Evolutionary conservation across 495 filamentous ascomycete species (phyloP).

Genomic region (Hyaloscypha bicolor): DNA sequence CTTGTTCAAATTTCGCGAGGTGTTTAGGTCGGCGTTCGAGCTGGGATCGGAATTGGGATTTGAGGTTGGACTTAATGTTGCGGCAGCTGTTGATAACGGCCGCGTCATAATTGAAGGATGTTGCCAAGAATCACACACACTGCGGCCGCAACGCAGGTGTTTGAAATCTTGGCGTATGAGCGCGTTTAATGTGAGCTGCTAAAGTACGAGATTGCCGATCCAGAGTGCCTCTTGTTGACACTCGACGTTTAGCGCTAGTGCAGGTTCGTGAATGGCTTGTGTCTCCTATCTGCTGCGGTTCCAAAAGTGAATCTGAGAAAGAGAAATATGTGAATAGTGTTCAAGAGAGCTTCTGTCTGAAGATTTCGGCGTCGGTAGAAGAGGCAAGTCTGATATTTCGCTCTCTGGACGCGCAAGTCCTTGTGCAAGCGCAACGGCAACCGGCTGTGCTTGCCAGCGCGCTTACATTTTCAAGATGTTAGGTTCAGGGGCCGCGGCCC

Average conservation of each 20-base stretch:
- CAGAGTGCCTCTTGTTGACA: neutral
- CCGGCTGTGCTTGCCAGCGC: neutral
- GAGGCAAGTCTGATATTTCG: neutral
- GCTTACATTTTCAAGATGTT: neutral
- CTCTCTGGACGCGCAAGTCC: neutral
- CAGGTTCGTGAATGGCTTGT: neutral
- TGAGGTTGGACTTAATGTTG: neutral
- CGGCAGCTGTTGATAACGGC: neutral
- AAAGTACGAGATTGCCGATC: neutral
- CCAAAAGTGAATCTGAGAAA: constrained; percentile 4
- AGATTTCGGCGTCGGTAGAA: neutral
- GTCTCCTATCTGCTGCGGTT: neutral
- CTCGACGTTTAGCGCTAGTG: neutral
- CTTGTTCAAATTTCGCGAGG: neutral
- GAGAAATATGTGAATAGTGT: neutral
- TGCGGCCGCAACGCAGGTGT: neutral
- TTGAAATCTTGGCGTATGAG: neutral
- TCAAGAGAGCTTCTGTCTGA: neutral
- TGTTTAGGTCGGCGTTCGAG: neutral
- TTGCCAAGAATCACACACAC: neutral
- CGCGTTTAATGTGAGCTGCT: neutral
- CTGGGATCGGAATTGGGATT: neutral
- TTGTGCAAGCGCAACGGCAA: neutral
- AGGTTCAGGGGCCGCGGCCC: neutral
- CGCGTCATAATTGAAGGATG: neutral